Conservation (phyloP, 2,329 filamentous ascomycete genomes). For the Arthrobotrys pseudoclavata region DNA sequence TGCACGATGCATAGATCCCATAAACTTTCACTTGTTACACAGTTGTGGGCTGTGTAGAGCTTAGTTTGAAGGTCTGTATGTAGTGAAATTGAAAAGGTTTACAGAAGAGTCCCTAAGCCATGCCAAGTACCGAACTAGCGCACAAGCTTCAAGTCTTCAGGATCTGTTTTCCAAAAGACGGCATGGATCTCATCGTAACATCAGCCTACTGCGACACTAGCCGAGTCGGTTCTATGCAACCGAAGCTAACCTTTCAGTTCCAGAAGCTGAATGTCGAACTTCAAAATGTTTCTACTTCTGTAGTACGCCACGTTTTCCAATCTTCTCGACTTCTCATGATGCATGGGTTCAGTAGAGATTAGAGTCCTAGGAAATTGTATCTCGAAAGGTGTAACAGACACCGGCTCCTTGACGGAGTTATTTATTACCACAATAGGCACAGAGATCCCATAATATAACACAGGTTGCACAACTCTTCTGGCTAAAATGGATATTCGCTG, state of each 20-base stretch:
- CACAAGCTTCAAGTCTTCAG: background rate
- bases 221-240: slow-evolving; percentile 16
- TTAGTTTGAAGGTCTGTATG: background rate
- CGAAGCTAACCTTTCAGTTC: background rate
- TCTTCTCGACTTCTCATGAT: slow-evolving; percentile 1
- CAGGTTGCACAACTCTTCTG: background rate
- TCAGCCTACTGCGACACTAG: slow-evolving; percentile 20
- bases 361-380: background rate
- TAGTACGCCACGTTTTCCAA: slow-evolving; percentile 6
- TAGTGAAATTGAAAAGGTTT: slow-evolving; percentile 4
- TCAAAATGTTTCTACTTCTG: slow-evolving; percentile 9
- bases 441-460: slow-evolving; percentile 9
- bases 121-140: slow-evolving; percentile 52
- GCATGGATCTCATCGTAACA: background rate
- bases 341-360: background rate
- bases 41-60: too few relatives aligned
- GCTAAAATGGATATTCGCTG: background rate
- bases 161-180: slow-evolving; percentile 15
- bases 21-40: too few relatives aligned
- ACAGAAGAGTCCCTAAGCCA: background rate
- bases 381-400: background rate
- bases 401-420: background rate
- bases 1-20: too few relatives aligned
- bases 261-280: background rate
- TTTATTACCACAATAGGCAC: slow-evolving; percentile 21